Base-by-base conservation (phyloP, 108 stramenopile species). In the Pinguiococcus pyrenoidosus region DNA sequence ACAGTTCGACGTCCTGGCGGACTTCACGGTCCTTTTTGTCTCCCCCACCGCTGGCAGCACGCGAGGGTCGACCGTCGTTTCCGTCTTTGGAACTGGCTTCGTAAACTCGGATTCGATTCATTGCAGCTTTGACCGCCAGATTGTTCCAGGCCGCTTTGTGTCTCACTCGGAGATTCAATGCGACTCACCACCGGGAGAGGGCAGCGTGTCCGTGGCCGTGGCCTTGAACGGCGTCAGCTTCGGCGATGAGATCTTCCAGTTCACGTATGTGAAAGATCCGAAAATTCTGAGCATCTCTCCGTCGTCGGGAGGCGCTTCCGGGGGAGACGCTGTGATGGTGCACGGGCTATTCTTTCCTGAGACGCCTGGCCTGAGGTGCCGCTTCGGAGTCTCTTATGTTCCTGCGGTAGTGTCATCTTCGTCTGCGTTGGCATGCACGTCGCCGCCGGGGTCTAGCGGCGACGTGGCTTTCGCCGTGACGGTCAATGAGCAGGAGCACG, bases 151-250 rank as follows among this genome's bases (percentile, higher is more conserved):
- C 3, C 13, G 14, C 4, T 59, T 53, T 27, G 23, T 61, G 10
- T 62, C 59, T 4, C 51, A 27, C 22, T 48, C 34, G 16, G 58
- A 29, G 14, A 32, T 69, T 6, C 49, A 54, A 25, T 69, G 68
- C 46, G 30, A 29, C 24, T 44, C 49, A 27, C 60, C 68, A 9
- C 2, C 24, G 18, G 10, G 30, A 46, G 32, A 29, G 25, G 16
- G 8, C 20, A 29, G 3, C 2, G 39, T 10, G 4, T 1, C 12
- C 24, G 27, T 40, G 17, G 42, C 28, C 4, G 17, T 51, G 12
- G 38, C 39, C 16, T n/a, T 42, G 16, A 40, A 32, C 24, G 42
- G 38, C 37, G 29, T 4, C 12, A 33, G 28, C 29, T 49, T 27
- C 38, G 17, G 42, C 20, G 9, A 22, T 2, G 1, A n/a, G 1